Evolutionary conservation across 2,329 filamentous ascomycete species (phyloP), one percentile per base, ranked within the genome.

Genomic region (Macroventuria anomochaeta): DNA sequence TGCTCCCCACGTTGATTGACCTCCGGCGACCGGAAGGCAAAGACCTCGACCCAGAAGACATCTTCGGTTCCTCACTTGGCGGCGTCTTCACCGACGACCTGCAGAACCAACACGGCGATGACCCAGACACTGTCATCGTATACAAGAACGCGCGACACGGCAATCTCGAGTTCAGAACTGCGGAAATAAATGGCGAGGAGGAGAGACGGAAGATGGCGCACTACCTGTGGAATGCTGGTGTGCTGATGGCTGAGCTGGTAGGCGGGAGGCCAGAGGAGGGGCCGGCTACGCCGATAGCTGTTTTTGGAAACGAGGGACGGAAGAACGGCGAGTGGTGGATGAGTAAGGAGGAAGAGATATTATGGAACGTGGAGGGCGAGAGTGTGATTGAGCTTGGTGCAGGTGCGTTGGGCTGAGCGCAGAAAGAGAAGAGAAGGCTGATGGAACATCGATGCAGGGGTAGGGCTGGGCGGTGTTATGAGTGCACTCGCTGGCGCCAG

Each of bases 41-140:
- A 76, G 28, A 70, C 57, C 50, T 68, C 67, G 39, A 77, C 47
- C 80, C 85, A 0, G 85, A 88, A 72, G 85, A 88, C 71, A 81
- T 83, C 61, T 81, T 90, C 64, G 76, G 77, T 28, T 78, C 79
- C 2, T 79, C 84, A 0, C 80, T 89, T 1, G 84, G 82, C 57
- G 79, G 85, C 58, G 83, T 90, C 69, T 89, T 89, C 75, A 82
- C 85, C 3, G 86, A 89, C 70, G 87, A 90, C 73, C 77, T 86
- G 46, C 81, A 80, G 53, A 87, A 85, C 74, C 81, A 83, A 70
- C 87, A 90, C 72, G 87, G 88, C 71, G 85, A 88, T 64, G 59
- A 72, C 28, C 75, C 81, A 1, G 76, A 82, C 41, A 80, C 84
- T 57, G 75, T 77, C 15, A 80, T 90, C 28, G 64, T 85, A 25